A percentile compares a stretch with the other conserved stretches of the same genome.
phyloP scores from a whole-genome alignment of 148 eudicot species.

The Amaranthus palmeri region DNA sequence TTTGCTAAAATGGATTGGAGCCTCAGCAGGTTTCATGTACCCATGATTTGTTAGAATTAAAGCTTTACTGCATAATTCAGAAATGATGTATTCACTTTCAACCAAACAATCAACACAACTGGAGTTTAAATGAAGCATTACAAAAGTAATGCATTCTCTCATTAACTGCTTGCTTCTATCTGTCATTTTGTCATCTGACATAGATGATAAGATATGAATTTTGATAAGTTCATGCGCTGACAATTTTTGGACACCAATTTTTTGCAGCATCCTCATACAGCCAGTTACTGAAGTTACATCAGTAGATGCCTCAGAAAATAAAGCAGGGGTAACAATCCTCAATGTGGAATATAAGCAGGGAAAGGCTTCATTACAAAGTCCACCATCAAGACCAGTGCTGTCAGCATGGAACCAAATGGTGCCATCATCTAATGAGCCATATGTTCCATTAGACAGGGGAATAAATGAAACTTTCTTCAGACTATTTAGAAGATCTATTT shows the following conservation, averaged over 20 bases:
- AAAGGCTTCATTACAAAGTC: constrained; percentile 44
- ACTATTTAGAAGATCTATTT: constrained; percentile 37
- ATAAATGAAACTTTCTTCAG: constrained; percentile 66
- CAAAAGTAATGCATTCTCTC: constrained; percentile 66
- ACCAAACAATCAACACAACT: constrained; percentile 56
- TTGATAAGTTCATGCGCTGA: constrained; percentile 81
- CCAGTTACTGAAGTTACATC: constrained; percentile 37
- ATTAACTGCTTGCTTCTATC: constrained; percentile 36
- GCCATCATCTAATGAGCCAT: constrained; percentile 61
- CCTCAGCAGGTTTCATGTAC: constrained; percentile 51
- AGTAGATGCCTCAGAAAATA: constrained; percentile 50
- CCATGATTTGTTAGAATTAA: constrained; percentile 75
- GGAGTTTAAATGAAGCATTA: constrained; percentile 78
- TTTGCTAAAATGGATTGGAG: constrained; percentile 61
- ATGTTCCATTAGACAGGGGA: constrained; percentile 82
- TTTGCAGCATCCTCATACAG: constrained; percentile 54
- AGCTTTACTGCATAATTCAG: constrained; percentile 58
- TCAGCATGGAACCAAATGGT: constrained; percentile 77
- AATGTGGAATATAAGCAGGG: constrained; percentile 59
- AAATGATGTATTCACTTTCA: constrained; percentile 58
- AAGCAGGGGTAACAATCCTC: constrained; percentile 62
- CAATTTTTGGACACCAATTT: constrained; percentile 70
- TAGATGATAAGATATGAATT: constrained; percentile 67
- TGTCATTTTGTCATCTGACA: constrained; percentile 38
- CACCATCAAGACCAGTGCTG: constrained; percentile 36